A percentile compares a stretch with the other conserved stretches of the same genome.
phyloP scores from a whole-genome alignment of 148 eudicot genomes.

The Agrostemma githago region DNA sequence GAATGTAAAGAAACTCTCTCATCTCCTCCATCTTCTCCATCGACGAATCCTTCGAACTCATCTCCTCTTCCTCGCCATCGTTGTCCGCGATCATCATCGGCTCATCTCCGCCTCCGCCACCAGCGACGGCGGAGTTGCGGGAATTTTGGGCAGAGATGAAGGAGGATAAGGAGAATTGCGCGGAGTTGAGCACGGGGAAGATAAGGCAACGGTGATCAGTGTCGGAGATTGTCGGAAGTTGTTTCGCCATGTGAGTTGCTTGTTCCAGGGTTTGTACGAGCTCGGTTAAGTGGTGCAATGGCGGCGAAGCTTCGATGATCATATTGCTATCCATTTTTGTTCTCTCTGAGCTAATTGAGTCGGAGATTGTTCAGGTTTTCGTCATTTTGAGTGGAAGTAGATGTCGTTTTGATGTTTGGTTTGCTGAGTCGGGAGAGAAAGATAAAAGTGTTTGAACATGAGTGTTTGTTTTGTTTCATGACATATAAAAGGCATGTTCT shows the following conservation, averaged over 20 bases:
- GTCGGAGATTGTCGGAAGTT: conserved; percentile 23
- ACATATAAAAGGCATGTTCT: background rate
- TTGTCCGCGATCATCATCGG: conserved; percentile 24
- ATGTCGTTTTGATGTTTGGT: background rate
- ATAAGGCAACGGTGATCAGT: conserved; percentile 15
- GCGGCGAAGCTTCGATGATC: conserved; percentile 13
- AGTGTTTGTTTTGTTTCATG: background rate
- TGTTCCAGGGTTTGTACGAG: conserved; percentile 25
- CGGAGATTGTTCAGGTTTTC: background rate
- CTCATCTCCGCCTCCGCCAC: conserved; percentile 23
- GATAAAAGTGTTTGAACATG: background rate
- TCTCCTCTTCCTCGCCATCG: conserved; percentile 20
- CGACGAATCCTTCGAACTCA: conserved; percentile 22
- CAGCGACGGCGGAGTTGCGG: conserved; percentile 11
- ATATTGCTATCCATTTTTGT: conserved; percentile 11
- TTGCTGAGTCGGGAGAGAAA: background rate
- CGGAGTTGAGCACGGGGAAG: conserved; percentile 24
- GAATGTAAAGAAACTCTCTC: conserved; percentile 28
- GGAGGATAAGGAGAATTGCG: conserved; percentile 22
- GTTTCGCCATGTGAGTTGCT: conserved; percentile 29
- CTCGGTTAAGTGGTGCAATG: conserved; percentile 12
- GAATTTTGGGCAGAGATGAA: conserved; percentile 22
- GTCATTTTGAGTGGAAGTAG: background rate
- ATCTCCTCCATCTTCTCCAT: conserved; percentile 35
- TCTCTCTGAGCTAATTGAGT: background rate